Percentiles rank a stretch among this genome's conserved stretches.
Evolutionary conservation across 805 yeast genomes (phyloP).

Genomic region (Candida peoriensis): DNA sequence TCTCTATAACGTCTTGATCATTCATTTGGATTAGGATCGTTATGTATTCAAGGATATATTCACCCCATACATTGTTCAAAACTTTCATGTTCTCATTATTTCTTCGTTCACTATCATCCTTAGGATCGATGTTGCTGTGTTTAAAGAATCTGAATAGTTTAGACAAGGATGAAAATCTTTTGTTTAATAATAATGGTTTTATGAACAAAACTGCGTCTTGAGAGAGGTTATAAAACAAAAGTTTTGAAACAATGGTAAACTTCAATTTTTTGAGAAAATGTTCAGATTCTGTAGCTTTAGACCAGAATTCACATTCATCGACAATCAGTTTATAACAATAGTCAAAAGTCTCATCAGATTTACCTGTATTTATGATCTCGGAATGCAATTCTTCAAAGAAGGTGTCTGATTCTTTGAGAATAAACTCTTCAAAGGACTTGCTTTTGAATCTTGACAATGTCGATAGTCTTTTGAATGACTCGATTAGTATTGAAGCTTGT

Average conservation of each 20-base stretch:
- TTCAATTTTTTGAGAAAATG: slow-evolving; percentile 2
- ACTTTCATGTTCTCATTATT: background rate
- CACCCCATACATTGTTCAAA: slow-evolving; percentile 11
- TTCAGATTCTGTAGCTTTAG: background rate
- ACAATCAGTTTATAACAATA: slow-evolving; percentile 3
- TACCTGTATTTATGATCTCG: background rate
- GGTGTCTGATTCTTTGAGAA: slow-evolving; percentile 1
- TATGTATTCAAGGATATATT: slow-evolving; percentile 11
- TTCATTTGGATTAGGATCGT: slow-evolving; percentile 3
- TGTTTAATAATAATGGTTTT: slow-evolving; percentile 10
- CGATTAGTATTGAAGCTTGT: background rate
- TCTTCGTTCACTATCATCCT: no score
- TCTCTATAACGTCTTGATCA: slow-evolving; percentile 8
- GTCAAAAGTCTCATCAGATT: slow-evolving; percentile 2
- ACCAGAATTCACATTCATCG: slow-evolving; percentile 16
- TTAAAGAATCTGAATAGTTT: slow-evolving; percentile 12
- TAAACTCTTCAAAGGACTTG: background rate
- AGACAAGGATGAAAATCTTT: slow-evolving; percentile 6
- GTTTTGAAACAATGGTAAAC: background rate
- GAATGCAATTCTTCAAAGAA: slow-evolving; percentile 7
- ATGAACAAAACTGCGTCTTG: slow-evolving; percentile 5
- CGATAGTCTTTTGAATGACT: background rate
- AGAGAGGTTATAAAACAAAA: slow-evolving; percentile 9
- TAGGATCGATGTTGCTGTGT: slow-evolving; percentile 2
- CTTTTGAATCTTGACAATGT: background rate